Base-by-base conservation (phyloP, 441 rosid genomes). In the Capsella rubella region DNA sequence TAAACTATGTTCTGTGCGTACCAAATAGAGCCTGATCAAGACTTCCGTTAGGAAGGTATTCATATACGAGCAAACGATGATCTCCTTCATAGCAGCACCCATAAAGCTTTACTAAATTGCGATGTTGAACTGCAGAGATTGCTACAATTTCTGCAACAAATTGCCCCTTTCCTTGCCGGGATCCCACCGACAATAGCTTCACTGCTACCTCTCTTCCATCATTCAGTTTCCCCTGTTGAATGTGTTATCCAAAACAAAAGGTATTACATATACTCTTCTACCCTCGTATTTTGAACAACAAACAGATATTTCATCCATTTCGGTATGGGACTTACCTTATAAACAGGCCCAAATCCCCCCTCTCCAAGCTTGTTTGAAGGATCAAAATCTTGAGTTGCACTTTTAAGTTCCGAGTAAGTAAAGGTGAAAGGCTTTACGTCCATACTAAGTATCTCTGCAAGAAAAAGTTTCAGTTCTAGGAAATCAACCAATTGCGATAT, bases 281-380 rank as follows among this genome's bases (percentile, higher is more conserved):
- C 31, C 57, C 8, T 25, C 14, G 43, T 67, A 56, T 49, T 53
- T 74, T 58, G 0, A 37, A 13, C 27, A 8, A 47, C 18, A 55
- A 55, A 74, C 35, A 46, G 42, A 25, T 64, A 27, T 55, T 55
- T 21, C 31, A 8, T 47, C 52, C 18, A 29, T 37, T 21, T 47
- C 10, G 21, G 8, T 39, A 16, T 13, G 15, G 11, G 18, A 34
- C 52, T 57, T 58, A 74, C 82, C 79, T 69, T 79, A 53, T 69
- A 89, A 34, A 91, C 91, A n/a, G 86, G 81, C 42, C 97, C 89
- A 69, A 81, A 91, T 42, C 95, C 97, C 40, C 95, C 95, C 77
- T 91, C 95, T 56, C 97, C 95, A 42, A 87, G 88, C 82, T 85
- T 87, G 71, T 86, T 87, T 69, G 81, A 67, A 46, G 80, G 75